Conservation (phyloP, 1,139 yeast species). For the Scheffersomyces quercinus region DNA sequence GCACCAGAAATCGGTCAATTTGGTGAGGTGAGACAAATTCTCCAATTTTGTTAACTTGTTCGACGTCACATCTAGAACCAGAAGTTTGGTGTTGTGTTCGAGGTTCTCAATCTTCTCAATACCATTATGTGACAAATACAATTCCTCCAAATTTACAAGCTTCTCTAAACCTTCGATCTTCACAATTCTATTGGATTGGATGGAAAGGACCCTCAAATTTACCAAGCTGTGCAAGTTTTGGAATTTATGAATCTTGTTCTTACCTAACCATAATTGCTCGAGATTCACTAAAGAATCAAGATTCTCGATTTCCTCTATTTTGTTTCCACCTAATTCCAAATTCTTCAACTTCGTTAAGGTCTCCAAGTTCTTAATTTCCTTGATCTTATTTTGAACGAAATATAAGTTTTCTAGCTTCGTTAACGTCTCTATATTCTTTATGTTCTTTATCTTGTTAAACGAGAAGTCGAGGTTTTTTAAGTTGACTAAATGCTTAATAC, state of each 20-base stretch:
- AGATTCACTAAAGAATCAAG: slow-evolving; percentile 55
- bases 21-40: slow-evolving; percentile 61
- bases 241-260: slow-evolving; percentile 70
- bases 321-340: slow-evolving; percentile 91
- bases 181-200: slow-evolving; percentile 81
- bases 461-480: slow-evolving; percentile 75
- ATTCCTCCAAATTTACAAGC: slow-evolving; percentile 72
- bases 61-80: slow-evolving; percentile 78
- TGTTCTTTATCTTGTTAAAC: slow-evolving; percentile 85
- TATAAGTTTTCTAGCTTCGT: slow-evolving; percentile 66
- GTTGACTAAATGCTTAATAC: slow-evolving; percentile 58
- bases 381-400: slow-evolving; percentile 86
- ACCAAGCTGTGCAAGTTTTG: slow-evolving; percentile 62
- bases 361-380: slow-evolving; percentile 67
- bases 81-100: slow-evolving; percentile 66
- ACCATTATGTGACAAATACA: slow-evolving; percentile 87
- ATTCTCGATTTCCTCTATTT: slow-evolving; percentile 63
- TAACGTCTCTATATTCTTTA: slow-evolving; percentile 73
- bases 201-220: slow-evolving; percentile 75
- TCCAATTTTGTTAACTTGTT: slow-evolving; percentile 65
- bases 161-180: slow-evolving; percentile 81
- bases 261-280: slow-evolving; percentile 90
- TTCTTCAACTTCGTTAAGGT: slow-evolving; percentile 60
- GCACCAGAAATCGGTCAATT: slow-evolving; percentile 92
- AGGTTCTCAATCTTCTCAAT: slow-evolving; percentile 75